Evolutionary conservation across 495 filamentous ascomycete genomes (phyloP), one percentile per base, ranked within the genome.

Genomic region (Apodospora peruviana): DNA sequence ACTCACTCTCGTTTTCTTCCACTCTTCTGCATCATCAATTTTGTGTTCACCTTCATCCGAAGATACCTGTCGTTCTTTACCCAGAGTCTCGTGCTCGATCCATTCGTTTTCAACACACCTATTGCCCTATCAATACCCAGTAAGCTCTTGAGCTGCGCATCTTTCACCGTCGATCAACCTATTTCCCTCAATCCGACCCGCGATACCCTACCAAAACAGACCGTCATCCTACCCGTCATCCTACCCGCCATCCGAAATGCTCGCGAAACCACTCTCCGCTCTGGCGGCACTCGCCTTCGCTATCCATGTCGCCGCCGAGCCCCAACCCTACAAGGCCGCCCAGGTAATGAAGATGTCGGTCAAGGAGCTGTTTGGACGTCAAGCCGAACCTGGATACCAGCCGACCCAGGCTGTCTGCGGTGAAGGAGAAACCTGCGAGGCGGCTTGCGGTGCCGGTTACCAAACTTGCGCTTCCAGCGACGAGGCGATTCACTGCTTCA

Each of bases 361-460:
- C 47, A 67, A 59, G 34, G 54, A 63, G 17, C 35, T 75, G 11
- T 68, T 75, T 25, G 69, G 67, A 37, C 68, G 71, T 25, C 43
- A 52, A 8, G 49, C 60, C 17, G 41, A 37, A 23, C 59, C 64
- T 32, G 71, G 69, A 40, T 76, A 76, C 53, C 52, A 64, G 52
- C 71, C 73, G 17, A 57, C 58, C 38, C 60, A 69, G 59, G 59
- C 64, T 32, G 57, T 64, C 24, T 75, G 73, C 45, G 57, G 62
- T 17, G 44, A 51, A 20, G 73, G 72, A 32, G 41, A 58, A 40
- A 75, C 73, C 3, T 75, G 71, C 58, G 61, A 61, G n/a, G 65
- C 73, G 53, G 72, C 73, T 37, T 76, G 73, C 58, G 72, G 72
- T 20, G 63, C 61, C 34, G 71, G 68, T 19, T 76, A 66, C 51